These are phyloP conservation scores for Termitomyces heimii DNA, from an alignment of 768 basidiomycete species.

Conservation along the genomic window DNA sequence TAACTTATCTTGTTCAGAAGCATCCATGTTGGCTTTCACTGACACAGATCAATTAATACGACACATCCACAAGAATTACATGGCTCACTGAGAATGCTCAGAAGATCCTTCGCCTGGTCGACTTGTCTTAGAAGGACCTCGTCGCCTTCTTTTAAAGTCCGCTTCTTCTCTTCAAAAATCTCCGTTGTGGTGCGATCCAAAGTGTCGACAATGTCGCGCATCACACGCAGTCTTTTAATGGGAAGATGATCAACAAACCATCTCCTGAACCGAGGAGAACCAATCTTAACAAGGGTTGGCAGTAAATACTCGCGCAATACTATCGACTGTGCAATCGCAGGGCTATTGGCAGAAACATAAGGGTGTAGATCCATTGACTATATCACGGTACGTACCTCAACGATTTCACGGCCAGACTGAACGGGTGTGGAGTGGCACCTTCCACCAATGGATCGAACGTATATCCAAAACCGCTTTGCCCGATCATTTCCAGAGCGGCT, in stretches of 20 bases:
- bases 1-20: slow-evolving; percentile 11
- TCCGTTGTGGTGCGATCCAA: slow-evolving; percentile 9
- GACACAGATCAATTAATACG: neutral
- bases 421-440: slow-evolving; percentile 8
- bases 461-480: slow-evolving; percentile 16
- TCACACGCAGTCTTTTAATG: neutral
- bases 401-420: slow-evolving; percentile 9
- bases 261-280: slow-evolving; percentile 12
- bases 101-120: slow-evolving; percentile 11
- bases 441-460: slow-evolving; percentile 13
- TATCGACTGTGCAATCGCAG: neutral
- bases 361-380: neutral
- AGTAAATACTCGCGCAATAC: slow-evolving; percentile 10
- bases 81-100: slow-evolving; percentile 14
- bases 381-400: neutral
- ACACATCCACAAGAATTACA: neutral
- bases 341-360: slow-evolving; percentile 2
- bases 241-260: slow-evolving; percentile 11
- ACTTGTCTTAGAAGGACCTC: slow-evolving; percentile 4
- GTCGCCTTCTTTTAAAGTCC: slow-evolving; percentile 12
- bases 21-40: slow-evolving; percentile 13
- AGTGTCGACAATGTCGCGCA: slow-evolving; percentile 12
- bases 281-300: slow-evolving; percentile 11
- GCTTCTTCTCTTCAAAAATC: slow-evolving; percentile 13
- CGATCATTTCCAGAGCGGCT: slow-evolving; percentile 16